These are phyloP conservation scores for Paxillus rubicundulus DNA, from an alignment of 768 basidiomycete genomes.

Conservation along the genomic window DNA sequence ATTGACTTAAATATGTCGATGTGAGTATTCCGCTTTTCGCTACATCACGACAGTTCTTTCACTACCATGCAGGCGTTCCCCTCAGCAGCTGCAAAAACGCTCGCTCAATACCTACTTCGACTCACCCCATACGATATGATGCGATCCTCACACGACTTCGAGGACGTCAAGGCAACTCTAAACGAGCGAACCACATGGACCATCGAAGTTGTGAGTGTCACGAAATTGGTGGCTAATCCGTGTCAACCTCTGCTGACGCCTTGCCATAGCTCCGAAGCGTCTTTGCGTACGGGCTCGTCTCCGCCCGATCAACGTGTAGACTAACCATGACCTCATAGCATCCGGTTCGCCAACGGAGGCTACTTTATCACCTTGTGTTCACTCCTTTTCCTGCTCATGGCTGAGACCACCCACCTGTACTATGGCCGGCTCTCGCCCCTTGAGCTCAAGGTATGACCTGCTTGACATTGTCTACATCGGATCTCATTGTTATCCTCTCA, in stretches of 20 bases:
- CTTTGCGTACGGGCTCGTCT: constrained; percentile 1
- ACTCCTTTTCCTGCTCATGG: too few relatives aligned
- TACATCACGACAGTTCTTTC: not conserved
- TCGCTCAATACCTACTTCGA: not conserved
- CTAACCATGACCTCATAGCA: constrained; percentile 14
- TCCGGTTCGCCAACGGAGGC: constrained; percentile 2
- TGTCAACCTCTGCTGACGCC: not conserved
- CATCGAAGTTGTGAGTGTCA: constrained; percentile 19
- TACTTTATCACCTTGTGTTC: too few relatives aligned
- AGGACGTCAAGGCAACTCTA: constrained; percentile 17
- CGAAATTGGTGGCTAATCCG: not conserved
- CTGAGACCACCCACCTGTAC: constrained; percentile 7
- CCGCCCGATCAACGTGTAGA: not conserved
- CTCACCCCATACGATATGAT: constrained; percentile 19
- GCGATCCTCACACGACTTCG: constrained; percentile 16
- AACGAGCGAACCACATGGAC: constrained; percentile 19
- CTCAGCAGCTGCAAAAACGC: not conserved
- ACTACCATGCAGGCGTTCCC: constrained; percentile 5
- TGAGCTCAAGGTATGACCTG: constrained; percentile 19
- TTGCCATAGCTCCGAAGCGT: too few relatives aligned
- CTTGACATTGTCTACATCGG: too few relatives aligned
- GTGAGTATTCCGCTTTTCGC: too few relatives aligned
- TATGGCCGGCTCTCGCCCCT: constrained; percentile 23
- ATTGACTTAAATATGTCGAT: too few relatives aligned
- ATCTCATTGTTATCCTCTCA: too few relatives aligned